Percentiles rank a stretch among this genome's conserved stretches.
phyloP scores from a whole-genome alignment of 1,284 basidiomycete species.

The Leccinum fallax region DNA sequence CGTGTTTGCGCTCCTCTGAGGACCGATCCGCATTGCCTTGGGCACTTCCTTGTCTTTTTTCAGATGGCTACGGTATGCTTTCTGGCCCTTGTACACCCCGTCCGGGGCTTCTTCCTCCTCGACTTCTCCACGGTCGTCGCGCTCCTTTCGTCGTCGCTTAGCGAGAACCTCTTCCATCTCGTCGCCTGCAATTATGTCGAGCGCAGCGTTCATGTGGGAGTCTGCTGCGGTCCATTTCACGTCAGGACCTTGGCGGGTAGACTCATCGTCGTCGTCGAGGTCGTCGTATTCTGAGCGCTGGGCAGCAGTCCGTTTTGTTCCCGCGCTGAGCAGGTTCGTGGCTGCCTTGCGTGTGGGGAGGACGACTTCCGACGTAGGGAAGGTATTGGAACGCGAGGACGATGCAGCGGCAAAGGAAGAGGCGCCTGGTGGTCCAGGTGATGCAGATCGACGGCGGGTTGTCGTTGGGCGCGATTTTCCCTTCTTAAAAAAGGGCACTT shows the following conservation, averaged over 20 bases:
- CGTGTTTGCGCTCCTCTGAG: slow-evolving; percentile 80
- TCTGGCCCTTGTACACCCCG: slow-evolving; percentile 86
- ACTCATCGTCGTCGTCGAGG: slow-evolving; percentile 42
- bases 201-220: slow-evolving; percentile 66
- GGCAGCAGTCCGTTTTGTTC: slow-evolving; percentile 75
- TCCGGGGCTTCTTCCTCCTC: slow-evolving; percentile 74
- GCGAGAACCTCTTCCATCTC: slow-evolving; percentile 74
- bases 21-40: slow-evolving; percentile 88
- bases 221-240: slow-evolving; percentile 77
- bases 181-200: slow-evolving; percentile 78
- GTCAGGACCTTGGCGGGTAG: slow-evolving; percentile 65
- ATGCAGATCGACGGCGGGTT: slow-evolving; percentile 64
- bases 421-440: slow-evolving; percentile 29
- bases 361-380: slow-evolving; percentile 64
- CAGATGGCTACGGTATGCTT: slow-evolving; percentile 81
- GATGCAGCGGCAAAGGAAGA: slow-evolving; percentile 21
- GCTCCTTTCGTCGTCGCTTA: slow-evolving; percentile 59
- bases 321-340: slow-evolving; percentile 77
- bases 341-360: slow-evolving; percentile 70
- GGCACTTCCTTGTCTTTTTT: slow-evolving; percentile 82
- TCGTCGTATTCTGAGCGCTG: slow-evolving; percentile 54
- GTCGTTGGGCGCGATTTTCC: slow-evolving; percentile 75
- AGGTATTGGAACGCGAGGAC: slow-evolving; percentile 37
- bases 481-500: slow-evolving; percentile 87
- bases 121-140: slow-evolving; percentile 53